Conservation (phyloP, 1,139 yeast species). For the Kodamaea fungicola region DNA sequence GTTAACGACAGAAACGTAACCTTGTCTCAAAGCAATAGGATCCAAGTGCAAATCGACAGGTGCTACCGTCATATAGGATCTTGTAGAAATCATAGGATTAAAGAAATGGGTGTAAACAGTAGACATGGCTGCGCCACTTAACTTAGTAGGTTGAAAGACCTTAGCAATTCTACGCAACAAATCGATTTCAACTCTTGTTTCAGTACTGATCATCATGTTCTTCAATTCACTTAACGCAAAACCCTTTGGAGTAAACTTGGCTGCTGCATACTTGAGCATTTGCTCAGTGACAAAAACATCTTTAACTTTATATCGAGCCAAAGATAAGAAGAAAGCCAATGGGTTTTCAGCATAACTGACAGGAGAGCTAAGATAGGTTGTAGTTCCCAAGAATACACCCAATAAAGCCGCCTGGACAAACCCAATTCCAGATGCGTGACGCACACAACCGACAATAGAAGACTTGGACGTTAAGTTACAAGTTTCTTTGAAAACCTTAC, state of each 20-base stretch:
- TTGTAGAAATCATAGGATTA: conserved; percentile 80
- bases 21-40: conserved; percentile 84
- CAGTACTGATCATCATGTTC: conserved; percentile 81
- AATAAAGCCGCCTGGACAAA: conserved; percentile 77
- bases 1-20: conserved; percentile 76
- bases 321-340: conserved; percentile 61
- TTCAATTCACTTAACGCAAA: conserved; percentile 62
- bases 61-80: conserved; percentile 86
- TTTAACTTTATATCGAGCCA: conserved; percentile 77
- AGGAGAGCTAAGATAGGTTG: conserved; percentile 79
- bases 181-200: conserved; percentile 68
- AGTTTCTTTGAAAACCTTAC: conserved; percentile 89
- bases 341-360: conserved; percentile 79
- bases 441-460: conserved; percentile 81
- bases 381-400: conserved; percentile 83
- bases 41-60: conserved; percentile 87
- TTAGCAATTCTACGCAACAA: conserved; percentile 58
- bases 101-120: conserved; percentile 75
- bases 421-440: conserved; percentile 83
- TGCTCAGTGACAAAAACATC: conserved; percentile 86
- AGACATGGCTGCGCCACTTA: conserved; percentile 69
- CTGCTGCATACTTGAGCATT: conserved; percentile 74
- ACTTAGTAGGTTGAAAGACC: conserved; percentile 60
- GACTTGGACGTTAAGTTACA: conserved; percentile 73
- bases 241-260: conserved; percentile 61